Evolutionary conservation across 2,329 filamentous ascomycete species (phyloP), one percentile per base, ranked within the genome.

Genomic region (Capronia coronata): DNA sequence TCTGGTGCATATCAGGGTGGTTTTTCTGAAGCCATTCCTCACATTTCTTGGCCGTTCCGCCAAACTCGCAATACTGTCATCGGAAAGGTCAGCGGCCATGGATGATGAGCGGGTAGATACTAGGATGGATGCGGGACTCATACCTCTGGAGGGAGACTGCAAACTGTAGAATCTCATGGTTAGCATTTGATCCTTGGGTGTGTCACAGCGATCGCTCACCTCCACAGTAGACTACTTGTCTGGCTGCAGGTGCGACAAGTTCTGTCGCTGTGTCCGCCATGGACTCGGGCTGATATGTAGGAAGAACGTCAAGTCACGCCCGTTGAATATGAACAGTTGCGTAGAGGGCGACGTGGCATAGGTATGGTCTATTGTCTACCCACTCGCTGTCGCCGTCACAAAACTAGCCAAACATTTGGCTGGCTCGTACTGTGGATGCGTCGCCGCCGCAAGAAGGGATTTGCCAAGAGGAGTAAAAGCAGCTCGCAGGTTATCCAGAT

Each of bases 31-130:
- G 82, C 93, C 93, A 98, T 68, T 97, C 90, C 69, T 91, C 86
- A 73, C 93, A 98, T 73, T 96, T 98, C 72, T 89, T 95, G 19
- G 86, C 84, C 32, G 90, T 97, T 58, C 90, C 91, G 65, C 93
- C 93, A 70, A 96, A 97, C 73, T 98, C 93, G 75, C 93, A 98
- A 74, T 96, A 98, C 93, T 97, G 72, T 60, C 14, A 5, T 35
- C 34, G 14, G 38, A 22, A 34, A 29, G 8, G 46, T 51, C 40
- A 51, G 43, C 18, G 6, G 41, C 14, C 13, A 19, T 11, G n/a
- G 9, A 34, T 10, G 18, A 35, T 16, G 30, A 19, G 29, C n/a
- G n/a, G n/a, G 25, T 27, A 27, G 25, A 27, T 27, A 27, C 10
- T 10, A 6, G 25, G 25, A 10, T 6, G 10, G 10, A 27, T 10